Base-by-base conservation (phyloP, 192 early-diverging fungal species). In the Ramicandelaber brevisporus region DNA sequence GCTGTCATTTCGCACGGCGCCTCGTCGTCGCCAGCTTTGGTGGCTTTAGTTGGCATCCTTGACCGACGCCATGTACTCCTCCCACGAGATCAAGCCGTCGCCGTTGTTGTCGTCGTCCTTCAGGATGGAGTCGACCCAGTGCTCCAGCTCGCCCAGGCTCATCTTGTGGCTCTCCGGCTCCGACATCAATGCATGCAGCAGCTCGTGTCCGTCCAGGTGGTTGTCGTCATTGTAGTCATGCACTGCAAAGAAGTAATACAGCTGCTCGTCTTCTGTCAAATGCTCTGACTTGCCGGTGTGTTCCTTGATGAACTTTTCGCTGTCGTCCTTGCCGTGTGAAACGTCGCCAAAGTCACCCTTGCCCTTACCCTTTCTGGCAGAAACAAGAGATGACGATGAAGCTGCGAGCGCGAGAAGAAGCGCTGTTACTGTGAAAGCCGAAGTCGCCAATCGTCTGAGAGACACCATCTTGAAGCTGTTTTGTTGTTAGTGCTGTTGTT, bases 121-220 rank as follows among this genome's bases (percentile, higher is more conserved):
- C 28, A 84, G 46, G 16, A 69, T 68, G 45, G 70, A 66, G 40
- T 80, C 76, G 20, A 80, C 58, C 60, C 70, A 61, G 4, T 57
- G 49, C 27, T 55, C 52, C 17, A 78, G 40, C 17, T 72, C 61
- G 12, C 48, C 30, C 4, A 68, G 31, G 17, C 32, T 31, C 1
- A 64, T 51, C 0, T 48, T 34, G 26, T 42, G 34, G 35, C 38
- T 22, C 8, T 46, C 50, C 29, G 41, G 50, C 14, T 53, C 59
- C 11, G 52, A 48, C 17, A 67, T 24, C 33, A 68, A 1, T 68
- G 63, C 10, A 40, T 47, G 26, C 70, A 52, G 18, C n/a, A 83
- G 54, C 38, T 83, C 78, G 33, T 77, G 68, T 1, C 78, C 78
- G 45, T 83, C 78, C 27, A 83, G 43, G 26, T 62, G 46, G 5